Base-by-base conservation (phyloP, 2,329 filamentous ascomycete genomes). In the Monascus ruber region DNA sequence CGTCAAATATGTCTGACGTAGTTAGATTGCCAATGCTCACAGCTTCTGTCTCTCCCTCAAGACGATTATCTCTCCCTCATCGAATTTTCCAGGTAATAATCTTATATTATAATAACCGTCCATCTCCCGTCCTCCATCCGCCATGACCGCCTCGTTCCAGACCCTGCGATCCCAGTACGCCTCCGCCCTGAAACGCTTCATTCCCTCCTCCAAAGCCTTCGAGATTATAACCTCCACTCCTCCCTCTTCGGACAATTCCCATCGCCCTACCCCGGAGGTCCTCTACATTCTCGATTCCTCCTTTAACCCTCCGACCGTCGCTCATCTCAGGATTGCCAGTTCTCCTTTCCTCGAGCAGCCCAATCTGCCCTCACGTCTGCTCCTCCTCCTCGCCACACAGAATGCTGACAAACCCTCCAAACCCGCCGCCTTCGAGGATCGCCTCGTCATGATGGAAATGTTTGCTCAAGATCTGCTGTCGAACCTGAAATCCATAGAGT, bases 281-380 rank as follows among this genome's bases (percentile, higher is more conserved):
- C 69, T 81, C 38, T 77, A 77, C 57, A 75, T 81, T 40, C 66
- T 81, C 34, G 77, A 81, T 53, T 79, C 76, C 0, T 79, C 75
- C 24, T 81, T 79, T 69, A 81, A 81, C 45, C 77, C 77, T 7
- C 77, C 77, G 1, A 77, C 74, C 3, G 62, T 66, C 38, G 77
- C 77, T 6, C 77, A 81, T 51, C 61, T 72, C 11, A 62, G 64
- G 24, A 71, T 81, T 28, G 73, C 71, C 4, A 65, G 63, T 26
- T 71, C 71, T 10, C 75, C 76, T 2, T 47, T 80, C 4, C 56
- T 61, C 34, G 58, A 64, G 31, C 52, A 58, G 11, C 44, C 49
- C 5, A 40, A 42, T 38, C 38, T 40, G 29, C 45, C 51, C 24
- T 44, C 65, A 52, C 41, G 76, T 6, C 52, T 81, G 2, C 56